Evolutionary conservation across 2,329 filamentous ascomycete species (phyloP), one percentile per base, ranked within the genome.

Genomic region (Trichoderma atroviride): DNA sequence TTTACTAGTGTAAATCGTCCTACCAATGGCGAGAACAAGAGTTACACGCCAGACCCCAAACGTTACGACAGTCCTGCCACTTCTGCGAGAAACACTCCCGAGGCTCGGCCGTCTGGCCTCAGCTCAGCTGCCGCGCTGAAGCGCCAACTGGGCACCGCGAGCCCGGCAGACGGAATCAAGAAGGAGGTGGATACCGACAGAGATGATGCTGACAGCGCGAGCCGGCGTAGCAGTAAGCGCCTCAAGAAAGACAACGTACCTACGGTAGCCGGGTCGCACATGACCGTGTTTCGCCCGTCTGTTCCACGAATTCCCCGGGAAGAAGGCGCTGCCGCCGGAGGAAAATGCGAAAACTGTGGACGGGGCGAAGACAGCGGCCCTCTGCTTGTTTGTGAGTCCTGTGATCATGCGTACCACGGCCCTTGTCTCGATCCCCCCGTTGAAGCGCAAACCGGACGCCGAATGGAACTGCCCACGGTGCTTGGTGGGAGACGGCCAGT

Each of bases 391-490:
- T 99, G 96, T 79, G 96, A 98, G 77, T 94, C 93, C 69, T 99
- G 96, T 80, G 95, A 98, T 71, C 87, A 92, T 75, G 91, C 92
- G 3, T 98, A 88, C 76, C 96, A 99, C 77, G 92, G 91, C 74
- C 86, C 89, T 70, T 99, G 96, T 76, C 87, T 98, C 24, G 96
- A 99, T n/a, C 73, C 95, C 94, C 40, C 93, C 92, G 2, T 82
- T 97, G 55, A 91, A 91, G 74, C 83, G 86, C 10, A 89, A 91
- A 72, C 93, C 94, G 0, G 92, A 96, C 29, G 86, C 64, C 7
- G 96, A 98, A 76, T 99, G 96, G 96, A 95, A 98, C 78, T 99
- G 96, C 74, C 92, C 96, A 0, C 89, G 94, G 76, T 99, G 96
- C 78, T 87, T 99, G 31, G 96, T 99, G 29, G 96, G 96, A 58